Conservation (phyloP, 1,284 basidiomycete species). For the Boletus mariae region DNA sequence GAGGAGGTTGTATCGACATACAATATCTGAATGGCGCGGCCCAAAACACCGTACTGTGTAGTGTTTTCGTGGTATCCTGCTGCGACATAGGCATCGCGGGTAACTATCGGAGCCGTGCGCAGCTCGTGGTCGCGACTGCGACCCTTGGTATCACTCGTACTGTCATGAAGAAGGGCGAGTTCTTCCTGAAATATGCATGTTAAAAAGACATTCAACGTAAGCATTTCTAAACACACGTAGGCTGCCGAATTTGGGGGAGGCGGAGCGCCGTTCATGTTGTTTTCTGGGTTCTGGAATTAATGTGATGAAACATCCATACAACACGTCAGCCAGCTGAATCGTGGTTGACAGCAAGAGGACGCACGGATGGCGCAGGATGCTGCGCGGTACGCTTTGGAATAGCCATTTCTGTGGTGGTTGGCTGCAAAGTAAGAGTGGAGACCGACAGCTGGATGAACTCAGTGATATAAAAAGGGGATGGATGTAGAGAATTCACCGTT, state of each 20-base stretch:
- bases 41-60: slow-evolving; percentile 58
- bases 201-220: neutral
- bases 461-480: slow-evolving; percentile 11
- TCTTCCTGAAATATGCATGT: slow-evolving; percentile 35
- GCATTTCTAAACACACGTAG: slow-evolving; percentile 21
- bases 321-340: neutral
- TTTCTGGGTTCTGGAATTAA: slow-evolving; percentile 9
- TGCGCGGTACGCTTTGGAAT: slow-evolving; percentile 7
- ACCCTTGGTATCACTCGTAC: slow-evolving; percentile 19
- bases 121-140: slow-evolving; percentile 40
- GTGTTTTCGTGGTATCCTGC: slow-evolving; percentile 31
- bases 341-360: slow-evolving; percentile 2
- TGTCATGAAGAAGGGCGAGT: slow-evolving; percentile 40
- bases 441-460: slow-evolving; percentile 10
- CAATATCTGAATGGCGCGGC: slow-evolving; percentile 45
- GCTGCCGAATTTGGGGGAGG: slow-evolving; percentile 5
- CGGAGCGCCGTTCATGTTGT: slow-evolving; percentile 3
- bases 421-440: slow-evolving; percentile 1
- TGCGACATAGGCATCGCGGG: slow-evolving; percentile 46
- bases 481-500: slow-evolving; percentile 13
- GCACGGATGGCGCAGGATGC: slow-evolving; percentile 6
- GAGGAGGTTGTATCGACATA: slow-evolving; percentile 24
- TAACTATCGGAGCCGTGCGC: slow-evolving; percentile 53
- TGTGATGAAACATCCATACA: neutral
- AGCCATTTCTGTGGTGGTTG: slow-evolving; percentile 16